Percentiles rank a stretch among this genome's conserved stretches.
These are phyloP conservation scores for Canariomyces notabilis DNA, from an alignment of 2,329 filamentous ascomycete genomes.

Conservation along the genomic window DNA sequence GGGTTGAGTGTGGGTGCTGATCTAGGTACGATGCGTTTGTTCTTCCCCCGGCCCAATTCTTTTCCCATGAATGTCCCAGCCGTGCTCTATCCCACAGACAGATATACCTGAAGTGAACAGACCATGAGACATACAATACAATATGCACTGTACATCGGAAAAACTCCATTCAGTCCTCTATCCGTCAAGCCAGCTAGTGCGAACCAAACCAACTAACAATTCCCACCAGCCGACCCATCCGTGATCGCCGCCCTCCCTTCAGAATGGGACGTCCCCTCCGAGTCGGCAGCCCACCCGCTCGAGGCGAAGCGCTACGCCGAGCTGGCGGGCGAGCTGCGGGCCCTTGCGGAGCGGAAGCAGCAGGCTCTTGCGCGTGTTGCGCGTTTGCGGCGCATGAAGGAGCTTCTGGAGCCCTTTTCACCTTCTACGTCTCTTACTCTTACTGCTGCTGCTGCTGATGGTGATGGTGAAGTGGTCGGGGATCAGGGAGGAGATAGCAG, in stretches of 20 bases:
- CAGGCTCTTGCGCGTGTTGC: slow-evolving; percentile 34
- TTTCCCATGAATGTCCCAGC: background rate
- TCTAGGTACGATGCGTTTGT: slow-evolving; percentile 35
- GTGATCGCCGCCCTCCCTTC: slow-evolving; percentile 43
- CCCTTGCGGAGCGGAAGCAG: slow-evolving; percentile 44
- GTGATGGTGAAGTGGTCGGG: slow-evolving; percentile 23
- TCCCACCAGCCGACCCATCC: slow-evolving; percentile 35
- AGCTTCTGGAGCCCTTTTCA: slow-evolving; percentile 46
- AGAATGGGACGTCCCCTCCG: slow-evolving; percentile 38
- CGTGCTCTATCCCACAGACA: slow-evolving; percentile 21
- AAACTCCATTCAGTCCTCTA: too few relatives aligned
- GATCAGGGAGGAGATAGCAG: too few relatives aligned
- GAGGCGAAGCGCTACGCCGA: slow-evolving; percentile 42
- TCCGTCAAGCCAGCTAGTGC: too few relatives aligned
- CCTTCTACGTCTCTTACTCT: background rate
- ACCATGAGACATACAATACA: too few relatives aligned
- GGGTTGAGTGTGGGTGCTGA: slow-evolving; percentile 40
- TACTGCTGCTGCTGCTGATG: background rate
- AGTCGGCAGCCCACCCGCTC: slow-evolving; percentile 34
- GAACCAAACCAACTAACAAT: background rate
- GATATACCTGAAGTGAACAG: too few relatives aligned
- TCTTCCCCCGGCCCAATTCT: slow-evolving; percentile 4
- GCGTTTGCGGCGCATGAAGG: slow-evolving; percentile 45
- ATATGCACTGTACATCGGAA: too few relatives aligned
- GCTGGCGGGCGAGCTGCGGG: slow-evolving; percentile 43